Percentiles rank a stretch among this genome's conserved stretches.
Evolutionary conservation across 2,329 filamentous ascomycete species (phyloP).

Genomic region (Pyrenophora seminiperda): DNA sequence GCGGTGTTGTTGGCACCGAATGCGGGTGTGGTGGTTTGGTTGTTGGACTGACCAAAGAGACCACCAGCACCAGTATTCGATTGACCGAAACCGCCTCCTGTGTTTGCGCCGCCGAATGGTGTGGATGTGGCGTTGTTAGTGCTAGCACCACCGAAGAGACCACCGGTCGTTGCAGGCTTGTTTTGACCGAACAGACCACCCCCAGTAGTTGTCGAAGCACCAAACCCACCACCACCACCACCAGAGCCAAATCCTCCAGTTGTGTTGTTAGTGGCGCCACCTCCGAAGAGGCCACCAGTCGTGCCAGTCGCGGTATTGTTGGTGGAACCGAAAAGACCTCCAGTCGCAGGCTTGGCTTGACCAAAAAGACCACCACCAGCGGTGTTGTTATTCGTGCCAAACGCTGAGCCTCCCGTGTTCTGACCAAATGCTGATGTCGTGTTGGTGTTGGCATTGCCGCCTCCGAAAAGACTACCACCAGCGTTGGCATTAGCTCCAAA

Average conservation of each 20-base stretch:
- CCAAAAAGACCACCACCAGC: slow-evolving; percentile 41
- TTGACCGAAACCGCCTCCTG: slow-evolving; percentile 32
- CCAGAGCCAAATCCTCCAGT: slow-evolving; percentile 31
- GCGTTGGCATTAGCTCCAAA: slow-evolving; percentile 56
- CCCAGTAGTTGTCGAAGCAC: slow-evolving; percentile 30
- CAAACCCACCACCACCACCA: slow-evolving; percentile 49
- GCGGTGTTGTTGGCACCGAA: slow-evolving; percentile 37
- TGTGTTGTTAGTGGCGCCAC: slow-evolving; percentile 35
- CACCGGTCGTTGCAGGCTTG: slow-evolving; percentile 43
- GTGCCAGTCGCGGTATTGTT: slow-evolving; percentile 35
- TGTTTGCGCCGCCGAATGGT: slow-evolving; percentile 34
- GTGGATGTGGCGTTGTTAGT: slow-evolving; percentile 32
- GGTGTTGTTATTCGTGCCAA: slow-evolving; percentile 36
- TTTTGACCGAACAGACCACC: slow-evolving; percentile 58
- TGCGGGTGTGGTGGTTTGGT: slow-evolving; percentile 29
- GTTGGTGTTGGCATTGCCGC: slow-evolving; percentile 37
- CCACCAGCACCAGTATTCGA: slow-evolving; percentile 41
- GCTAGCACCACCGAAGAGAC: slow-evolving; percentile 40
- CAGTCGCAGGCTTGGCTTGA: slow-evolving; percentile 43
- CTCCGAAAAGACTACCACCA: slow-evolving; percentile 54
- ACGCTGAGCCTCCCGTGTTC: slow-evolving; percentile 34
- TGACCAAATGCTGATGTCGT: slow-evolving; percentile 43
- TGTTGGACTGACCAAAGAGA: slow-evolving; percentile 43
- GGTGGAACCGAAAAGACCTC: slow-evolving; percentile 48
- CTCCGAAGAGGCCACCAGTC: slow-evolving; percentile 44